A percentile compares a stretch with the other conserved stretches of the same genome.
These are phyloP conservation scores for Zizania palustris DNA, from an alignment of 202 grass and related monocot genomes.

Conservation along the genomic window DNA sequence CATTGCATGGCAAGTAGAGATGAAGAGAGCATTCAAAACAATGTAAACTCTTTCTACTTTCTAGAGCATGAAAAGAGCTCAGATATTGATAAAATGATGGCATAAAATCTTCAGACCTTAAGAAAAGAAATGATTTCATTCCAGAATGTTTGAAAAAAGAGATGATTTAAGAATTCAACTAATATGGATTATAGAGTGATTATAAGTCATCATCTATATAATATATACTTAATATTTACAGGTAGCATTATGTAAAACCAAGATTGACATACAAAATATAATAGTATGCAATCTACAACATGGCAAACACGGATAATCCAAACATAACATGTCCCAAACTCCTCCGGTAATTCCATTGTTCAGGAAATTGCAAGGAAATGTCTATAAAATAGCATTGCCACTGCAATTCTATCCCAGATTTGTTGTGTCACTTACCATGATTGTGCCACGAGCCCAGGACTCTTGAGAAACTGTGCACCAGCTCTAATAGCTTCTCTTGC, in stretches of 20 bases:
- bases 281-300: conserved; percentile 3
- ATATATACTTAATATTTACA: conserved; percentile 9
- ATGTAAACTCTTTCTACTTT: neutral
- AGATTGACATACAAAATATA: conserved; percentile 20
- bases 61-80: conserved; percentile 11
- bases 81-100: conserved; percentile 6
- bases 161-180: conserved; percentile 19
- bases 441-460: conserved; percentile 80
- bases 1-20: conserved; percentile 31
- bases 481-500: conserved; percentile 66
- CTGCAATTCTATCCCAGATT: no score
- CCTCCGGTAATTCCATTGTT: no score
- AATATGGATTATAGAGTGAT: neutral
- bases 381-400: no score
- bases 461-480: conserved; percentile 90
- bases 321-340: conserved; percentile 6
- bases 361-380: no score
- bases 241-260: conserved; percentile 12
- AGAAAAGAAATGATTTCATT: conserved; percentile 2
- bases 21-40: conserved; percentile 10
- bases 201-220: conserved; percentile 12
- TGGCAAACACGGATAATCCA: conserved; percentile 3
- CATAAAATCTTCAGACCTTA: conserved; percentile 4
- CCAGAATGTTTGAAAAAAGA: conserved; percentile 29
- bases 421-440: conserved; percentile 50